Evolutionary conservation across 352 stramenopile genomes (phyloP), one percentile per base, ranked within the genome.

Genomic region (Phytophthora brassicae): DNA sequence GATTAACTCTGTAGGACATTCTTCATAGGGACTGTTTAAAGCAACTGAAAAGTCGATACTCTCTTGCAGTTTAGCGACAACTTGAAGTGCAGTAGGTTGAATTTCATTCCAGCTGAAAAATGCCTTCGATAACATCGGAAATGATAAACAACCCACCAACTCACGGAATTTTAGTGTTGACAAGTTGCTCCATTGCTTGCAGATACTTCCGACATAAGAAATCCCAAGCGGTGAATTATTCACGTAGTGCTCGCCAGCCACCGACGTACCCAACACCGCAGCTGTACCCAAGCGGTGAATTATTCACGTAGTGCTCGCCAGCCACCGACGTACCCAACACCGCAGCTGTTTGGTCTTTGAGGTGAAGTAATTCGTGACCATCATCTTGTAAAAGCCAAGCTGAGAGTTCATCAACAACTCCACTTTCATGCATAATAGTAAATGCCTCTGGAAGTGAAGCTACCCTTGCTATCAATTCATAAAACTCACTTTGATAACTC

Each of bases 11-110:
- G 42, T 6, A 12, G 74, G 61, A 6, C 56, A 81, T 63, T 82
- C 73, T 31, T 81, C 68, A 23, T 56, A 56, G 1, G 68, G 60
- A n/a, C 73, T 81, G 54, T 77, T 78, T 13, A 85, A 9, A 41
- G 70, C 64, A 28, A 77, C 23, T 13, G 71, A 55, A 24, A 74
- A 79, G 23, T 68, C 48, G 11, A 35, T 31, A 23, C 41, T 70
- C 33, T 56, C 44, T 56, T 60, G 47, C 2, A 80, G 55, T 26
- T 38, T 24, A 19, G 16, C 43, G n/a, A 67, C 20, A 12, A 46
- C 39, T 31, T 52, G 53, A 16, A 4, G 33, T 23, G 72, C 20
- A 0, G 39, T 54, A 12, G 16, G 13, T 55, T 80, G 68, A 0
- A 77, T 19, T n/a, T 11, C 13, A n/a, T 56, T 38, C 13, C 54